Base-by-base conservation (phyloP, 2,329 filamentous ascomycete genomes). In the Alternaria panax region DNA sequence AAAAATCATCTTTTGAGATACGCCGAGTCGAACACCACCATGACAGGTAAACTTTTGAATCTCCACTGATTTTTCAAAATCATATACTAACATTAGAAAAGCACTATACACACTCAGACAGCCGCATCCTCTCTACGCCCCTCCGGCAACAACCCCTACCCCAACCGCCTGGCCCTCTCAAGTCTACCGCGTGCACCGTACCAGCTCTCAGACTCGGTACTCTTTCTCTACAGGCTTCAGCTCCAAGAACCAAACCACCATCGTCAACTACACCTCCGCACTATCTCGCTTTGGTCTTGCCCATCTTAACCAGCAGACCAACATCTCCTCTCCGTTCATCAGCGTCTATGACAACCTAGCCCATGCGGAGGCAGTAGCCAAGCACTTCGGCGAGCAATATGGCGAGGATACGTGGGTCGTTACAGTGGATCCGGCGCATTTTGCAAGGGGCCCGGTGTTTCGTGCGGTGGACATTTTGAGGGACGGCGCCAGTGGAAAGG, bases 221-320 rank as follows among this genome's bases (percentile, higher is more conserved):
- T 46, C 66, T 25, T 75, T 74, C 65, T 51, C 58, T 42, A 68
- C 63, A 0, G 75, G 75, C 51, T 77, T 77, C 67, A 62, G 54
- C 28, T 60, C 74, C 5, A 76, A 76, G 27, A 77, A 77, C 63
- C 75, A 76, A 54, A 72, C 72, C 47, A 77, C 75, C 1, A 72
- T 76, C 55, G 57, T 75, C 24, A 69, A 68, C 64, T 68, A 66
- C 51, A 66, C 63, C 2, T 67, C 66, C 1, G 57, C 59, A 1
- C 63, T 72, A 16, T 65, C 59, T 0, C 70, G 71, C 50, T 75
- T 75, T 59, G 69, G 70, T 7, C 66, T 74, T 55, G 71, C 72
- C 8, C 72, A 75, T 18, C 59, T 76, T 7, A 63, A 71, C 62
- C 67, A 67, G 18, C 72, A 75, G 50, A 77, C 75, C 43, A 77